Evolutionary conservation across 2,329 filamentous ascomycete genomes (phyloP).

Genomic region (Colletotrichum coccodes): DNA sequence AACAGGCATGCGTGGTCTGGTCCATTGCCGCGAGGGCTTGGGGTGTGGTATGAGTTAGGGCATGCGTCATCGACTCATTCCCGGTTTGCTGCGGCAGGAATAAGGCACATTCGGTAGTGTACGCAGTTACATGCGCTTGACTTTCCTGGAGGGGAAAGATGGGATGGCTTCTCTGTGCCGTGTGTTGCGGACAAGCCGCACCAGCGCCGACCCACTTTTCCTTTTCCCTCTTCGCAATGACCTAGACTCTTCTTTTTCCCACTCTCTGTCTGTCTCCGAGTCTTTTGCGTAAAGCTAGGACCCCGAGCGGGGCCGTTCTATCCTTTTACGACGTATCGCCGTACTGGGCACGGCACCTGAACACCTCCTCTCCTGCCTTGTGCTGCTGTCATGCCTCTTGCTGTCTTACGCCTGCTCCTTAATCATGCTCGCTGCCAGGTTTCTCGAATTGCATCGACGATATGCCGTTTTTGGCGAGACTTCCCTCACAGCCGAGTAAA

Average conservation of each 20-base stretch:
- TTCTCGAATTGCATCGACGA: constrained; percentile 15
- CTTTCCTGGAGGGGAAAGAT: constrained; percentile 11
- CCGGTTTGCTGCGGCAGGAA: constrained; percentile 33
- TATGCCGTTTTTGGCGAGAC: not conserved
- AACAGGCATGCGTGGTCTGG: constrained; percentile 1
- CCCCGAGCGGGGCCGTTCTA: constrained; percentile 2
- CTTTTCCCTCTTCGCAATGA: not conserved
- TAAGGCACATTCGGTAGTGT: constrained; percentile 6
- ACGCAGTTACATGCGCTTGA: not conserved
- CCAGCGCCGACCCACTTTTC: constrained; percentile 4
- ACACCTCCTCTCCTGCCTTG: constrained; percentile 15
- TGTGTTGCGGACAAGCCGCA: constrained; percentile 30
- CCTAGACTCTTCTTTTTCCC: not conserved
- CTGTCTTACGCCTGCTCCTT: not conserved
- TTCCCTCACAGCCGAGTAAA: not conserved
- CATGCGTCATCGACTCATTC: constrained; percentile 34
- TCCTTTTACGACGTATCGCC: constrained; percentile 5
- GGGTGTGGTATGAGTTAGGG: constrained; percentile 23
- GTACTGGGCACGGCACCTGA: not conserved
- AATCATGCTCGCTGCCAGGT: constrained; percentile 1
- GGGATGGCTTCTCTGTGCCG: constrained; percentile 18
- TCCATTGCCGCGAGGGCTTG: constrained; percentile 19
- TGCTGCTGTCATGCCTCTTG: constrained; percentile 1
- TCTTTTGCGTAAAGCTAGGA: not conserved
- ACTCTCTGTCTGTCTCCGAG: not conserved